These are phyloP conservation scores for Ascochyta rabiei DNA, from an alignment of 2,329 filamentous ascomycete species.

Conservation along the genomic window DNA sequence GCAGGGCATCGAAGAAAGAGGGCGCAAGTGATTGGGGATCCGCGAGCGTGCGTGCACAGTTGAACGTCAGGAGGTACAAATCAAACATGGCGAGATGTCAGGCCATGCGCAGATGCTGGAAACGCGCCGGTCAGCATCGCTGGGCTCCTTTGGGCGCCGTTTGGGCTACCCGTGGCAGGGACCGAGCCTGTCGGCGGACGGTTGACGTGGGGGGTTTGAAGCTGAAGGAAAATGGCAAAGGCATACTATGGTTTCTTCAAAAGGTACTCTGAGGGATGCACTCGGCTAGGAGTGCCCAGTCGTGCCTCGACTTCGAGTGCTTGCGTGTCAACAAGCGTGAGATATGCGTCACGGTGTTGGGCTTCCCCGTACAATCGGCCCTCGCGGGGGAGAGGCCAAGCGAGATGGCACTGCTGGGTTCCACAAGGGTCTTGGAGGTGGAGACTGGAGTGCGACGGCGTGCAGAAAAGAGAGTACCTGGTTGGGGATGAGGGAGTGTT, in stretches of 20 bases:
- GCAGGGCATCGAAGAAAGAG: constrained; percentile 62
- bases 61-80: constrained; percentile 85
- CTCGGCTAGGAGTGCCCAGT: background rate
- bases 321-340: background rate
- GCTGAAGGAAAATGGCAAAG: background rate
- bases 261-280: background rate
- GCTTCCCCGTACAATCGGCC: constrained; percentile 4
- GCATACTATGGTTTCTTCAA: background rate
- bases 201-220: too few species aligned
- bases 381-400: constrained; percentile 6
- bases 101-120: constrained; percentile 15
- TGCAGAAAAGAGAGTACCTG: constrained; percentile 29
- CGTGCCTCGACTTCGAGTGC: background rate
- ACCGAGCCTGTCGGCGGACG: too few species aligned
- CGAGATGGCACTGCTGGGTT: background rate
- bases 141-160: constrained; percentile 12
- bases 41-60: constrained; percentile 77
- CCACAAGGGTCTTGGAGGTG: constrained; percentile 28
- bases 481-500: constrained; percentile 15
- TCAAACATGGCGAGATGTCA: constrained; percentile 56
- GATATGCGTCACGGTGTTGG: constrained; percentile 1
- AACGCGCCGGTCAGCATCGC: constrained; percentile 28
- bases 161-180: background rate
- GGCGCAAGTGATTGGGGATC: constrained; percentile 72
- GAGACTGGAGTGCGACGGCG: constrained; percentile 24